Evolutionary conservation across 257 asterid species (phyloP).

Genomic region (Ehretia macrophylla): DNA sequence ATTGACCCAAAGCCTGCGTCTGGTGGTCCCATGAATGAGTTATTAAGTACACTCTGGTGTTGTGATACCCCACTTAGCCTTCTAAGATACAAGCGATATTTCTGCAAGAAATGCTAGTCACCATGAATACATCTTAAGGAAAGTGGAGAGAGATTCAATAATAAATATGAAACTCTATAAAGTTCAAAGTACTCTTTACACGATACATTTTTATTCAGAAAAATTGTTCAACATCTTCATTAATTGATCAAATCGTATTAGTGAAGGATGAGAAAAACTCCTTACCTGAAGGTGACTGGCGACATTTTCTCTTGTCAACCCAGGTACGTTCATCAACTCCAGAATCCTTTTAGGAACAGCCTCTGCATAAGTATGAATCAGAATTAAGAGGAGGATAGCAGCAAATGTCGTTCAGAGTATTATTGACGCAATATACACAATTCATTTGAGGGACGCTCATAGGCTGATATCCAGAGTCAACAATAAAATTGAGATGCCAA

Average conservation of each 20-base stretch:
- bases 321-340: constrained; percentile 65
- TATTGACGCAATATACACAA: too few relatives aligned
- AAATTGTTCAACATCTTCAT: too few relatives aligned
- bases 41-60: constrained; percentile 30
- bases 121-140: too few relatives aligned
- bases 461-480: too few relatives aligned
- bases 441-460: too few relatives aligned
- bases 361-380: constrained; percentile 29
- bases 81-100: constrained; percentile 60
- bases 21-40: constrained; percentile 47
- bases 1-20: constrained; percentile 51
- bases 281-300: constrained; percentile 74
- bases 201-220: too few relatives aligned
- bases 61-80: constrained; percentile 33
- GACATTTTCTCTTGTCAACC: constrained; percentile 60
- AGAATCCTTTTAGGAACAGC: constrained; percentile 76
- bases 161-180: background rate
- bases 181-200: background rate
- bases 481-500: too few relatives aligned
- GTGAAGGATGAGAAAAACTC: background rate
- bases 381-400: background rate
- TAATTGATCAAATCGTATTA: too few relatives aligned
- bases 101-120: constrained; percentile 31
- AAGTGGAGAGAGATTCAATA: background rate
- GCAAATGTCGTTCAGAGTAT: too few relatives aligned